phyloP scores from a whole-genome alignment of 176 grass and related monocot genomes.

The Oryza punctata region DNA sequence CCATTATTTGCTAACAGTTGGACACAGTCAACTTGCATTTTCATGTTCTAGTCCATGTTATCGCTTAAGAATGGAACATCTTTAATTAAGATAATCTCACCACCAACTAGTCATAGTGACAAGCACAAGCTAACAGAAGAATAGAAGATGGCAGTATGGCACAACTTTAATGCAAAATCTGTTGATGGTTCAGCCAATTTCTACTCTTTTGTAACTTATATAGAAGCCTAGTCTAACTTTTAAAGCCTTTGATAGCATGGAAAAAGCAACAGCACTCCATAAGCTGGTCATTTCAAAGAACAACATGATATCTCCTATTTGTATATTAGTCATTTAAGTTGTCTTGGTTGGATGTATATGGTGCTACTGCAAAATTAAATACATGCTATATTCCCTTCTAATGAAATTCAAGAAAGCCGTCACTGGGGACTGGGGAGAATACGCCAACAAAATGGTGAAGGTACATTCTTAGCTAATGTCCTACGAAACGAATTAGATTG shows the following conservation, averaged over 20 bases:
- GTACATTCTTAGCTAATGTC: background rate
- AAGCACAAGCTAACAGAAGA: slow-evolving; percentile 12
- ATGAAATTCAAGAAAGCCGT: background rate
- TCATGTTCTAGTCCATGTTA: slow-evolving; percentile 2
- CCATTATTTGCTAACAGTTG: background rate
- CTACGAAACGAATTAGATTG: background rate
- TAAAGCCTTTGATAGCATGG: background rate
- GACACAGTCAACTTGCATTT: background rate
- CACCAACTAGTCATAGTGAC: background rate
- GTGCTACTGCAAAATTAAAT: background rate
- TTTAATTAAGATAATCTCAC: background rate
- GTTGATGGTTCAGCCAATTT: background rate
- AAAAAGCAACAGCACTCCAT: background rate
- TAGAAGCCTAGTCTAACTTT: background rate
- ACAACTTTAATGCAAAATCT: background rate
- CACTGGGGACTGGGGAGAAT: background rate
- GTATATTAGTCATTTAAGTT: background rate
- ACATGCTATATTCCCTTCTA: slow-evolving; percentile 12
- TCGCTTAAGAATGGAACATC: slow-evolving; percentile 28
- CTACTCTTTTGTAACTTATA: slow-evolving; percentile 10
- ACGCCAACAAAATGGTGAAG: slow-evolving; percentile 1
- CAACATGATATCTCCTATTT: slow-evolving; percentile 1
- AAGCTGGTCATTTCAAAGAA: background rate
- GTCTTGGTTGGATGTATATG: background rate
- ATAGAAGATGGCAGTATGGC: background rate